Percentiles rank a stretch among this genome's conserved stretches.
Evolutionary conservation across 768 basidiomycete genomes (phyloP).

Genomic region (Podaxis sp.): DNA sequence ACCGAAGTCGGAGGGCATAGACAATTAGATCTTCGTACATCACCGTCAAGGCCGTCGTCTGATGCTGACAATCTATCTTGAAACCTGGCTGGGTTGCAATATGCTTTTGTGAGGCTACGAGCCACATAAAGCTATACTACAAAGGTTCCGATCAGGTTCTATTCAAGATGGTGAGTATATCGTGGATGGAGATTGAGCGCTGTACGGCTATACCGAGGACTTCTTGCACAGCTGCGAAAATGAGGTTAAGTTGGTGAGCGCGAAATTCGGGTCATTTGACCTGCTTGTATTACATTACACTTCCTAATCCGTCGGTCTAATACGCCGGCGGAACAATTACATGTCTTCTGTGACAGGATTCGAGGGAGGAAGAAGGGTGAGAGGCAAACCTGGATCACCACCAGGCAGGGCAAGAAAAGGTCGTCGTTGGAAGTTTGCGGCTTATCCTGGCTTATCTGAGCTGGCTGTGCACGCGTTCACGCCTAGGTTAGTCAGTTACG

Average conservation of each 20-base stretch:
- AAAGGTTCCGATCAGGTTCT: slow-evolving; percentile 10
- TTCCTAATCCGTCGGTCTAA: not conserved
- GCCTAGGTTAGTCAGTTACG: not conserved
- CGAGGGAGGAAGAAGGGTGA: slow-evolving; percentile 1
- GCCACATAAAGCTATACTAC: not conserved
- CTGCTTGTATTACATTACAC: not conserved
- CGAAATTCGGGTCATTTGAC: slow-evolving; percentile 1
- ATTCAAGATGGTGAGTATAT: not conserved
- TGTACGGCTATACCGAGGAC: not conserved
- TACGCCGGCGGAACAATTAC: slow-evolving; percentile 9
- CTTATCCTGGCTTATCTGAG: not conserved
- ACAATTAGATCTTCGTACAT: not conserved
- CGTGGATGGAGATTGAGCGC: not conserved
- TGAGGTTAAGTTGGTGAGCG: not conserved
- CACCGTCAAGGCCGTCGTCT: not conserved
- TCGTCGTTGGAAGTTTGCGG: not conserved
- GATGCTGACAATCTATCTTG: not conserved
- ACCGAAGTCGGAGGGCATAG: not conserved
- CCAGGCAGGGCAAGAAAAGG: not conserved
- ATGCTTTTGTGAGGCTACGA: not conserved
- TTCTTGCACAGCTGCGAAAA: not conserved
- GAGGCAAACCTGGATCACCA: not conserved
- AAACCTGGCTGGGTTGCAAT: not conserved
- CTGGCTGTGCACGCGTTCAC: not conserved
- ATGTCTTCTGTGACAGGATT: slow-evolving; percentile 10